phyloP scores from a whole-genome alignment of 805 yeast species.

The Yarrowia hollandica region DNA sequence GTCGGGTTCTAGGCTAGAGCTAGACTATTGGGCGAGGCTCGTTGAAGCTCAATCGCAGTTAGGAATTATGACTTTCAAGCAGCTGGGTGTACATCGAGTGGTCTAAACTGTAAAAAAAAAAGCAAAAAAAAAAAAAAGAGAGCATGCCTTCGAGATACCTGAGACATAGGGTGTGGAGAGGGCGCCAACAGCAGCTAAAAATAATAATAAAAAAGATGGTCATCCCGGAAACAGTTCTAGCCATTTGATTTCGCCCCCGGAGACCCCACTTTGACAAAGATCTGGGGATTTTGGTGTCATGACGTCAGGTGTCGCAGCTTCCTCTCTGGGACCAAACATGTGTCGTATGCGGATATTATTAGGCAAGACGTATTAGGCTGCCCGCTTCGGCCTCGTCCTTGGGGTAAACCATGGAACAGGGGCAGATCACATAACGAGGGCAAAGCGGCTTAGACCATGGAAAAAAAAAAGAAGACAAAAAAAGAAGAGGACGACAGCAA shows the following conservation, averaged over 20 bases:
- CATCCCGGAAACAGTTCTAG: no score
- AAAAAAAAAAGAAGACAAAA: neutral
- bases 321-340: conserved; percentile 1
- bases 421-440: conserved; percentile 22
- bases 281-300: no score
- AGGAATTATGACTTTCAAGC: conserved; percentile 15
- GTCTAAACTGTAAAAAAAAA: conserved; percentile 11
- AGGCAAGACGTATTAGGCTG: conserved; percentile 19
- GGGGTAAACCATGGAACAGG: conserved; percentile 21
- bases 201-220: no score
- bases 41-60: conserved; percentile 11
- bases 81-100: conserved; percentile 9
- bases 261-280: no score
- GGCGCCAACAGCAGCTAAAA: neutral
- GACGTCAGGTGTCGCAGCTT: conserved; percentile 3
- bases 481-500: neutral
- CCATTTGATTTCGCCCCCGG: no score
- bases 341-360: conserved; percentile 24
- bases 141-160: neutral
- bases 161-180: conserved; percentile 18
- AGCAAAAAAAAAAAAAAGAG: neutral
- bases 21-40: neutral
- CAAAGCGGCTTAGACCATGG: conserved; percentile 13
- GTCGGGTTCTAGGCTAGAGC: neutral
- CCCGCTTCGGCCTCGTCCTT: conserved; percentile 10